These are phyloP conservation scores for Nakazawaea siamensis DNA, from an alignment of 805 yeast species.

Conservation along the genomic window DNA sequence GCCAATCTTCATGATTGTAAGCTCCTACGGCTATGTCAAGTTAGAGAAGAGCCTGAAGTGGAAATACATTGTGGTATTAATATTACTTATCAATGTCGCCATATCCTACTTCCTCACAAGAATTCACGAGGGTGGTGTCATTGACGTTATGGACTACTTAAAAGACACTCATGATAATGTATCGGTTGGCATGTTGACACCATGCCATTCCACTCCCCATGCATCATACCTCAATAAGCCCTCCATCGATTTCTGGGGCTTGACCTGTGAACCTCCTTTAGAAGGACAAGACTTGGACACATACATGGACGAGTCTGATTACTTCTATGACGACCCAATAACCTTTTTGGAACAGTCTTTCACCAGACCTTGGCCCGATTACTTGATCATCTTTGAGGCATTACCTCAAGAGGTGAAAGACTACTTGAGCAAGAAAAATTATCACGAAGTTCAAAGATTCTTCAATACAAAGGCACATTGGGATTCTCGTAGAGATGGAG, in stretches of 20 bases:
- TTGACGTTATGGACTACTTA: conserved; percentile 52
- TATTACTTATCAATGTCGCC: conserved; percentile 12
- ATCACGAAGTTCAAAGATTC: conserved; percentile 40
- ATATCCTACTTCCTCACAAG: conserved; percentile 35
- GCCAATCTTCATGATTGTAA: conserved; percentile 55
- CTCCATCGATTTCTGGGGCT: conserved; percentile 53
- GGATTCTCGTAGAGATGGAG: conserved; percentile 76
- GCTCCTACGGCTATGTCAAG: conserved; percentile 31
- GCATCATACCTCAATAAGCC: conserved; percentile 66
- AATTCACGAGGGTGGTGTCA: conserved; percentile 83
- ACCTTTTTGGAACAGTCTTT: conserved; percentile 36
- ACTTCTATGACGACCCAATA: conserved; percentile 60
- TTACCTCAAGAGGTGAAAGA: conserved; percentile 37
- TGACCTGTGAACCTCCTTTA: conserved; percentile 90
- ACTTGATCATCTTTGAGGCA: conserved; percentile 64
- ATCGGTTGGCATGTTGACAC: conserved; percentile 84
- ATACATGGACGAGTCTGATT: conserved; percentile 85
- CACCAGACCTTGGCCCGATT: conserved; percentile 54
- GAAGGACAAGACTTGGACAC: conserved; percentile 26
- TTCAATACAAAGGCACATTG: conserved; percentile 83
- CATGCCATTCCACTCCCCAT: conserved; percentile 98
- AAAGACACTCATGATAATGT: conserved; percentile 37
- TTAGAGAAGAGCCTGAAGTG: neutral
- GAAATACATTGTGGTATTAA: conserved; percentile 4
- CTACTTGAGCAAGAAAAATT: conserved; percentile 31